phyloP scores from a whole-genome alignment of 2,329 filamentous ascomycete species.

The Westerdykella ornata region DNA sequence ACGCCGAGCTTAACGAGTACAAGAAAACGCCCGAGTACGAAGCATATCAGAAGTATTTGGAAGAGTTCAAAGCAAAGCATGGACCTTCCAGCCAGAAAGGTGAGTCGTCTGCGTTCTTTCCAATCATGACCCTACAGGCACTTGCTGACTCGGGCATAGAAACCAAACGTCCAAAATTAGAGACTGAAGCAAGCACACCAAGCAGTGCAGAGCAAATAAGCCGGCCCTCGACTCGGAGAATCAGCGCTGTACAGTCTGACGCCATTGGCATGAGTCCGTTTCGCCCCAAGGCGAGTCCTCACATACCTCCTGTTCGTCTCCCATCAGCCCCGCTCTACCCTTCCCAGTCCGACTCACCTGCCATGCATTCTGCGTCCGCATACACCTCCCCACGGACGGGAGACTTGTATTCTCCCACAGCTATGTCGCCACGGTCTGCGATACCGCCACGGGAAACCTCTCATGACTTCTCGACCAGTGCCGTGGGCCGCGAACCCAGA shows the following conservation, averaged over 20 bases:
- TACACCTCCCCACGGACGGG: constrained; percentile 29
- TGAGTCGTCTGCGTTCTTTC: constrained; percentile 11
- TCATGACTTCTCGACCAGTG: constrained; percentile 14
- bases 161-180: constrained; percentile 41
- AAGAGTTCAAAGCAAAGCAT: constrained; percentile 72
- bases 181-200: constrained; percentile 33
- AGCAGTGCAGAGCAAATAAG: constrained; percentile 29
- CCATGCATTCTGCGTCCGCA: constrained; percentile 23
- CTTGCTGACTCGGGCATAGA: constrained; percentile 22
- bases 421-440: constrained; percentile 30
- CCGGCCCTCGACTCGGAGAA: constrained; percentile 18
- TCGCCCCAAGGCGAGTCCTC: constrained; percentile 24
- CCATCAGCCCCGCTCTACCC: constrained; percentile 21
- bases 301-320: constrained; percentile 18
- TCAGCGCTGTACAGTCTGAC: constrained; percentile 25
- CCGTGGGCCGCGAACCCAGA: constrained; percentile 17
- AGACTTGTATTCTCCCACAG: constrained; percentile 32
- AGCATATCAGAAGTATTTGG: constrained; percentile 64
- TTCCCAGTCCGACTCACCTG: constrained; percentile 32
- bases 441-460: constrained; percentile 21
- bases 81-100: constrained; percentile 30
- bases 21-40: constrained; percentile 67
- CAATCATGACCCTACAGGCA: constrained; percentile 8
- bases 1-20: constrained; percentile 64
- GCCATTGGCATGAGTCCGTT: constrained; percentile 12